These are phyloP conservation scores for Phaffia rhodozyma DNA, from an alignment of 1,284 basidiomycete genomes.

Conservation along the genomic window DNA sequence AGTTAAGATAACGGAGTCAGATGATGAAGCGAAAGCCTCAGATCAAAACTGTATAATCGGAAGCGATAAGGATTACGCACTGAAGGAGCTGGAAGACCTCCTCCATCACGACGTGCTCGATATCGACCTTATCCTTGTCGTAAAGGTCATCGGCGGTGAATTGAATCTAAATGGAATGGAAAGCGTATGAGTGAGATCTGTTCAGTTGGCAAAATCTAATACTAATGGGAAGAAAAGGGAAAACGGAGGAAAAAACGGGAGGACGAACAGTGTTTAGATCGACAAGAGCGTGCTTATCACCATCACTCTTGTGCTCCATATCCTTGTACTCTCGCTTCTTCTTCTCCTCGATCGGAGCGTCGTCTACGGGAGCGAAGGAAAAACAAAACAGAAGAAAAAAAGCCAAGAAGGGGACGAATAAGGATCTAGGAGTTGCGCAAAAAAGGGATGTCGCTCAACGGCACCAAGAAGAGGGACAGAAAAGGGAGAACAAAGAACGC, in stretches of 20 bases:
- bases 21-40: background rate
- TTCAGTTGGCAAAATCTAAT: background rate
- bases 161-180: conserved; percentile 40
- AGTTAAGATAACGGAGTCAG: background rate
- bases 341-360: conserved; percentile 39
- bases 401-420: conserved; percentile 12
- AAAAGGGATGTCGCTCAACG: too few species aligned
- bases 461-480: background rate
- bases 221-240: conserved; percentile 2
- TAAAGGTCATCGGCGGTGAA: conserved; percentile 89
- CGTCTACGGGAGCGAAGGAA: conserved; percentile 1
- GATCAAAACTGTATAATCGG: too few species aligned
- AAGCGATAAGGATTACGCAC: conserved; percentile 40
- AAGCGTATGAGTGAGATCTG: background rate
- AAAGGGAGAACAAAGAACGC: background rate
- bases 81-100: conserved; percentile 95
- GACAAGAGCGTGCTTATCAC: conserved; percentile 46
- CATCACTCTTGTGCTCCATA: conserved; percentile 53
- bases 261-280: conserved; percentile 41
- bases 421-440: background rate
- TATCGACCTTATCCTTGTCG: conserved; percentile 97
- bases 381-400: conserved; percentile 8
- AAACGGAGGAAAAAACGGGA: conserved; percentile 17
- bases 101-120: conserved; percentile 91
- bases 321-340: conserved; percentile 87